Base-by-base conservation (phyloP, 441 rosid species). In the Populus tomentosa region DNA sequence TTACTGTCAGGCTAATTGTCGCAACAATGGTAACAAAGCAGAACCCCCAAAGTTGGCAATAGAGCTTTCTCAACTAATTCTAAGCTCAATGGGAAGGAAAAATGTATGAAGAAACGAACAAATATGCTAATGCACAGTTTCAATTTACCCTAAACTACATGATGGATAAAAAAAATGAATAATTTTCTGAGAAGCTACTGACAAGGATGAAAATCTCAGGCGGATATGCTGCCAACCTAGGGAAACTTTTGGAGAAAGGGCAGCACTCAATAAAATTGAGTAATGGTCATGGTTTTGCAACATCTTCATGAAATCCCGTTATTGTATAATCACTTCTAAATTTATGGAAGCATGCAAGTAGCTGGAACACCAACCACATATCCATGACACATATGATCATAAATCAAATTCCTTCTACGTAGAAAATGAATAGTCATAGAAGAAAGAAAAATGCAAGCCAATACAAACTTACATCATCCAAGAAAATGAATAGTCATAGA, bases 391-490 rank as follows among this genome's bases (percentile, higher is more conserved):
- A 35, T 21, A 66, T 21, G 53, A 26, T 42, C 67, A 61, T 8
- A 7, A 14, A 14, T 46, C 28, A 32, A 62, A 68, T 18, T 61
- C 36, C 7, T 61, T 21, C 14, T 21, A 21, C 65, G 21, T 23
- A 23, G 28, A 21, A 61, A 38, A 36, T 0, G 46, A 40, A 74
- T 71, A 18, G 36, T 67, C 3, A 65, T 36, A 24, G 14, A 66
- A 73, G 75, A 67, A 68, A 40, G 20, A 14, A 75, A 77, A 75
- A 40, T 16, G 33, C 20, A 32, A 46, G 46, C 72, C 46, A 82
- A 21, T 18, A 64, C 69, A 69, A n/a, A n/a, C n/a, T n/a, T n/a
- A n/a, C n/a, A n/a, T n/a, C n/a, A n/a, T n/a, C n/a, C n/a, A n/a
- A n/a, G n/a, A n/a, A n/a, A n/a, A n/a, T n/a, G n/a, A n/a, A n/a